Base-by-base conservation (phyloP, 495 filamentous ascomycete species). In the Bathelium albidoporum region DNA sequence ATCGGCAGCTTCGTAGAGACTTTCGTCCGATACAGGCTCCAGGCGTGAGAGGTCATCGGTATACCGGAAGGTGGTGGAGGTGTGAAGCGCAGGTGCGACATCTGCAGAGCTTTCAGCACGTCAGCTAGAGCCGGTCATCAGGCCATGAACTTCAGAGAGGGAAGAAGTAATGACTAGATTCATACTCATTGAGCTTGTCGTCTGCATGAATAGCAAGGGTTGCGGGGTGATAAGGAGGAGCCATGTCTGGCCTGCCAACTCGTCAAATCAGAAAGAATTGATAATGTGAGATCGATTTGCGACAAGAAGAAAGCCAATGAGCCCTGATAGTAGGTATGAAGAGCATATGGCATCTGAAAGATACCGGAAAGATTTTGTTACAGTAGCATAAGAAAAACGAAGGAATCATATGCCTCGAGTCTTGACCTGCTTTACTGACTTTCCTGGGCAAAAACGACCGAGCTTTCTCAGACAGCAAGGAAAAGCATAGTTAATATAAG, bases 11-110 rank as follows among this genome's bases (percentile, higher is more conserved):
- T 29, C 18, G 24, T 60, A 61, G 32, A 64, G 36, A 16, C 80
- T 77, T 36, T 73, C 61, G 67, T 83, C 78, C 10, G 71, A 70
- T 14, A 69, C 64, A 14, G 82, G 78, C 41, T 76, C 66, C 53
- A 95, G 79, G 1, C 82, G 68, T 9, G 84, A 77, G 1, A 90
- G 90, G 70, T 93, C 78, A 14, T 76, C 69, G 31, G 83, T 76
- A 72, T 96, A 97, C 62, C 90, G 85, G 75, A 89, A 96, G 18
- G 89, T 96, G 16, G 92, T 95, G 52, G 90, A 87, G 67, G 93
- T 81, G 73, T 96, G 92, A 67, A 97, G 79, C 1, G 91, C 81
- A 60, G 92, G 91, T 36, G 91, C 89, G 45, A 97, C 88, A 70
- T 91, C 89, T 45, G 82, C 77, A 68, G 83, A 82, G 53, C 77